Conservation (phyloP, 345 rosid species). For the Linum trigynum region DNA sequence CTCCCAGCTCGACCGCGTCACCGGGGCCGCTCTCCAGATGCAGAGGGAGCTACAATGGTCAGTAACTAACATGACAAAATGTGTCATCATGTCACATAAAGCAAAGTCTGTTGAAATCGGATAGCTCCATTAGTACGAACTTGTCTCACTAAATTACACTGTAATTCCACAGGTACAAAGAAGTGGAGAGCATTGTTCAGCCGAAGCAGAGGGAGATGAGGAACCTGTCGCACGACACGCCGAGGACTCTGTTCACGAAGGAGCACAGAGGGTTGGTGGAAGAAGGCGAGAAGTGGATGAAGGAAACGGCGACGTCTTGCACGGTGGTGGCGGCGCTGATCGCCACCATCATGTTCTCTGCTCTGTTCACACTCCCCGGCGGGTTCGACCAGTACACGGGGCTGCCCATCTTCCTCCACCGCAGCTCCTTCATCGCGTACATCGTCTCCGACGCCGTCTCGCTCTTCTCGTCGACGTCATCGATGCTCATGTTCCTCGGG, state of each 20-base stretch:
- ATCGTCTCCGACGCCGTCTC: constrained; percentile 22
- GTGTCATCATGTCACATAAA: no score
- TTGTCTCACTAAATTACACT: no score
- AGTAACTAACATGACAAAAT: constrained; percentile 14
- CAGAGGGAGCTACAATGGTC: constrained; percentile 77
- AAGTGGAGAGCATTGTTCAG: constrained; percentile 59
- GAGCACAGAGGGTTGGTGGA: constrained; percentile 10
- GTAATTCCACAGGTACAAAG: constrained; percentile 22
- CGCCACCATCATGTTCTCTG: constrained; percentile 25
- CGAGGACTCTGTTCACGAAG: constrained; percentile 35
- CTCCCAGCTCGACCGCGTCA: constrained; percentile 47
- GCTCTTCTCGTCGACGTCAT: constrained; percentile 19
- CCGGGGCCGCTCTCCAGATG: constrained; percentile 76
- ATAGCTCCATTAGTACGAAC: no score
- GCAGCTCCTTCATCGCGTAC: constrained; percentile 15
- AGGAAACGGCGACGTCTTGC: constrained; percentile 20
- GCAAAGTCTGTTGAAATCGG: no score
- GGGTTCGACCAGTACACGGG: constrained; percentile 17
- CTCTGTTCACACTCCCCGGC: constrained; percentile 23
- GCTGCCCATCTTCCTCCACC: constrained; percentile 9
- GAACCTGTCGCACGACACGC: constrained; percentile 34
- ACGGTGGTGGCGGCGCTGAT: constrained; percentile 27
- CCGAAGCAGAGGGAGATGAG: constrained; percentile 54
- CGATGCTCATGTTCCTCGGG: constrained; percentile 22
- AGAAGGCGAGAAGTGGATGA: constrained; percentile 28